phyloP scores from a whole-genome alignment of 2,329 filamentous ascomycete species.

The Fusarium neocosmosporiellum region DNA sequence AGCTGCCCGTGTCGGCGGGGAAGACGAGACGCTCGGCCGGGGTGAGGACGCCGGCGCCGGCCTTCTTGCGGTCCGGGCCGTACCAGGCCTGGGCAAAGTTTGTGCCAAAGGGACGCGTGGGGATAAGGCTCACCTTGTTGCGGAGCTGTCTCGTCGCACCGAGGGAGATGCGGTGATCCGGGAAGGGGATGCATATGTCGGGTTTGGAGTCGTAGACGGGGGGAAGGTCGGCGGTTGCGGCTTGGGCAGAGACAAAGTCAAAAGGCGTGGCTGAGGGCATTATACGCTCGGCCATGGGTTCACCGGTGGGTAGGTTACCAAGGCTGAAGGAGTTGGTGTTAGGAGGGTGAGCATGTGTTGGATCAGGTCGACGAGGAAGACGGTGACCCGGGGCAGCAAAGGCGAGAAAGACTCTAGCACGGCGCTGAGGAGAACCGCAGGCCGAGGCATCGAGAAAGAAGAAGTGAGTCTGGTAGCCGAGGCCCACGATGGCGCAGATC shows the following conservation, averaged over 20 bases:
- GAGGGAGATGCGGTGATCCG: conserved; percentile 72
- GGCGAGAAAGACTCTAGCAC: conserved; percentile 76
- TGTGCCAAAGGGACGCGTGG: conserved; percentile 66
- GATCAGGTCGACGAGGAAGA: conserved; percentile 65
- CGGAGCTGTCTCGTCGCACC: conserved; percentile 54
- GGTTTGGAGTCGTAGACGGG: conserved; percentile 69
- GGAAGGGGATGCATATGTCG: conserved; percentile 71
- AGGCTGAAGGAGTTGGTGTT: conserved; percentile 51
- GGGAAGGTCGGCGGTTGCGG: conserved; percentile 71
- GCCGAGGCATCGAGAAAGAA: conserved; percentile 77
- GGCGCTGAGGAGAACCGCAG: conserved; percentile 72
- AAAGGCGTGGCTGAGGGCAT: conserved; percentile 66
- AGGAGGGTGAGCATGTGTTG: conserved; percentile 72
- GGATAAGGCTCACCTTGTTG: conserved; percentile 66
- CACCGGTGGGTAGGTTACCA: conserved; percentile 69
- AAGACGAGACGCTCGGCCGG: conserved; percentile 55
- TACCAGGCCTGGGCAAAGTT: conserved; percentile 61
- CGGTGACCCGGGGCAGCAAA: conserved; percentile 75
- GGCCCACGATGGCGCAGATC: conserved; percentile 76
- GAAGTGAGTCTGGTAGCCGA: conserved; percentile 81
- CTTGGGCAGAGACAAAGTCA: conserved; percentile 61
- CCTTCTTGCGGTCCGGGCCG: conserved; percentile 40
- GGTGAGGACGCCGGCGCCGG: conserved; percentile 50
- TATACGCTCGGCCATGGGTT: conserved; percentile 66
- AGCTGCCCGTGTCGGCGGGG: conserved; percentile 38